Conservation (phyloP, 192 early-diverging fungal genomes). For the Rhizoclosmatium globosum region DNA sequence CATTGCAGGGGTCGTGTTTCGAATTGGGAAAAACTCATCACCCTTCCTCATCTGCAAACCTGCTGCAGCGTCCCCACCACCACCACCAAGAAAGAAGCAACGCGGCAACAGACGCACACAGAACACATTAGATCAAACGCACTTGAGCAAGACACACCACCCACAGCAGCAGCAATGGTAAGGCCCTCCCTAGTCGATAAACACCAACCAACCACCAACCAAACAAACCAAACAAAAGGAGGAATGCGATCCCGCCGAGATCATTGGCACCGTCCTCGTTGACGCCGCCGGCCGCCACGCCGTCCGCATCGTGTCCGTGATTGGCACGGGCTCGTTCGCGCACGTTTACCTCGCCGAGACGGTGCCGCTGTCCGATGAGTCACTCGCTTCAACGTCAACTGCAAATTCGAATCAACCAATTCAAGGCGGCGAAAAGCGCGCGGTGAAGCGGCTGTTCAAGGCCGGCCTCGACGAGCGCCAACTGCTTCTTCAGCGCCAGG, state of each 20-base stretch:
- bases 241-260: slow-evolving; percentile 31
- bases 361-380: background rate
- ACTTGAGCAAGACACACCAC: no score
- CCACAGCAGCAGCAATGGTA: no score
- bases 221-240: slow-evolving; percentile 14
- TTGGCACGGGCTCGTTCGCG: slow-evolving; percentile 58
- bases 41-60: no score
- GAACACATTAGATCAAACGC: no score
- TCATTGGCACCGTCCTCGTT: slow-evolving; percentile 34
- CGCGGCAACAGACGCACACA: no score
- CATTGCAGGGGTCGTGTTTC: no score
- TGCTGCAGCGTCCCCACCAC: no score
- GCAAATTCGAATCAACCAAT: no score
- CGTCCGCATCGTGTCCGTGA: slow-evolving; percentile 41
- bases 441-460: slow-evolving; percentile 48
- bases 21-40: no score
- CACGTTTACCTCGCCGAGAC: slow-evolving; percentile 53
- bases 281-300: slow-evolving; percentile 32
- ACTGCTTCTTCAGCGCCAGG: slow-evolving; percentile 45
- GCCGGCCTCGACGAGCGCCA: slow-evolving; percentile 40
- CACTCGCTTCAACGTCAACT: background rate
- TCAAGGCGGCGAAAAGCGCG: slow-evolving; percentile 26
- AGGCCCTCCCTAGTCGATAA: background rate
- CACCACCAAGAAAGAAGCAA: no score
- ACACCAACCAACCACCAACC: background rate